phyloP scores from a whole-genome alignment of 345 rosid species.

The Eutrema japonicum region DNA sequence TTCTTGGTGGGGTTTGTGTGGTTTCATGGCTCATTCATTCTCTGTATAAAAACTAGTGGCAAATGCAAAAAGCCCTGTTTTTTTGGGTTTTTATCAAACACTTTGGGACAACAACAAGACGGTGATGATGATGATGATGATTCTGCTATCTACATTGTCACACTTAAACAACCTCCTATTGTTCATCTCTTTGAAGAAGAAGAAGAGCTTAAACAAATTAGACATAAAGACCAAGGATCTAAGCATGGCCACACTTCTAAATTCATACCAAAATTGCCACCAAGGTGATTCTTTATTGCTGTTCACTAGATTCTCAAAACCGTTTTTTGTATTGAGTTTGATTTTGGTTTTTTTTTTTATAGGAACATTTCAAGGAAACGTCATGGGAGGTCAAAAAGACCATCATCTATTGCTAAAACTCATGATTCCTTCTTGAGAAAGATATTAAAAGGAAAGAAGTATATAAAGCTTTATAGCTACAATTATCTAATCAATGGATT shows the following conservation, averaged over 20 bases:
- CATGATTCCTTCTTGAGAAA: slow-evolving; percentile 83
- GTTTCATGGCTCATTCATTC: slow-evolving; percentile 28
- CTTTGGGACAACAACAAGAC: slow-evolving; percentile 44
- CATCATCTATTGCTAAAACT: slow-evolving; percentile 66
- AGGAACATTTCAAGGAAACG: slow-evolving; percentile 56
- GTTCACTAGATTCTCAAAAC: not conserved
- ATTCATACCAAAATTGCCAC: slow-evolving; percentile 38
- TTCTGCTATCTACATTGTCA: slow-evolving; percentile 81
- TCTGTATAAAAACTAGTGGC: slow-evolving; percentile 24
- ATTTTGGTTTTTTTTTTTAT: not conserved
- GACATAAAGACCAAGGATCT: slow-evolving; percentile 22
- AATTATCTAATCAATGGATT: slow-evolving; percentile 92
- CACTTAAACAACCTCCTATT: slow-evolving; percentile 67
- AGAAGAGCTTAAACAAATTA: slow-evolving; percentile 46
- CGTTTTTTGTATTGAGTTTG: slow-evolving; percentile 3
- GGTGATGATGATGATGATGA: slow-evolving; percentile 44
- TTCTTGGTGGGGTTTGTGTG: slow-evolving; percentile 36
- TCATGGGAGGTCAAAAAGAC: slow-evolving; percentile 45
- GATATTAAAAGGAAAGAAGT: slow-evolving; percentile 72
- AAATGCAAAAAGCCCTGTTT: slow-evolving; percentile 9
- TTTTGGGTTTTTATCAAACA: slow-evolving; percentile 41
- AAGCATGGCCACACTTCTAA: slow-evolving; percentile 45
- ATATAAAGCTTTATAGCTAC: slow-evolving; percentile 93
- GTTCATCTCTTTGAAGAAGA: slow-evolving; percentile 52
- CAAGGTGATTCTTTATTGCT: slow-evolving; percentile 50